Base-by-base conservation (phyloP, 441 rosid genomes). In the Erysimum pusillum region DNA sequence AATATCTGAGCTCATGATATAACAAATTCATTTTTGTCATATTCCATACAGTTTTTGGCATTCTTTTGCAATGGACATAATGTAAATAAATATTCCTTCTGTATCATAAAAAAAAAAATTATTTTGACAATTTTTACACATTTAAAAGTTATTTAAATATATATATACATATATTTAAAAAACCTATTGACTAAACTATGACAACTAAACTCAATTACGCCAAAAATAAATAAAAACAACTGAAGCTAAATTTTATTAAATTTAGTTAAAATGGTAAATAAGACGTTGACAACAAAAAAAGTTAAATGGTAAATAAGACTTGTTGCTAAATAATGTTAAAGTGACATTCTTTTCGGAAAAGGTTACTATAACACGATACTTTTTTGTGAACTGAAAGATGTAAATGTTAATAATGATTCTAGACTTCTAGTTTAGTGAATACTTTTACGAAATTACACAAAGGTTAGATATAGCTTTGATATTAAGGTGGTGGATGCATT, bases 1-100 rank as follows among this genome's bases (percentile, higher is more conserved):
- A 15, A n/a, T 31, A 36, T 46, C 36, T 67, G 38, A 52, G 72
- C 72, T 76, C 79, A 76, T 69, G 64, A 68, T 41, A 76, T 42
- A 68, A 42, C 69, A 6, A 68, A 68, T 41, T 54, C 46, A 20
- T 52, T 75, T 41, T 74, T 39, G 32, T 65, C 66, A 74, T 74
- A 49, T 74, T 45, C 57, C 4, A 34, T 53, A 73, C 56, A 22
- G 0, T 15, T 57, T 74, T 65, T 36, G 36, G 34, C 6, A 13
- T n/a, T 58, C 12, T 71, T 41, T 57, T 17, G 22, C 9, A 14
- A 39, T 60, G 9, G 52, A 48, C 42, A 42, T 12, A 57, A 5
- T 25, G 44, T 14, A 65, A 22, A 74, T 25, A 45, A 15, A 34
- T 34, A 22, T 14, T 34, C 41, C 2, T n/a, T n/a, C 6, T 4